Percentiles rank a stretch among this genome's conserved stretches.
phyloP scores from a whole-genome alignment of 108 stramenopile genomes.

The Cyclotella baltica region DNA sequence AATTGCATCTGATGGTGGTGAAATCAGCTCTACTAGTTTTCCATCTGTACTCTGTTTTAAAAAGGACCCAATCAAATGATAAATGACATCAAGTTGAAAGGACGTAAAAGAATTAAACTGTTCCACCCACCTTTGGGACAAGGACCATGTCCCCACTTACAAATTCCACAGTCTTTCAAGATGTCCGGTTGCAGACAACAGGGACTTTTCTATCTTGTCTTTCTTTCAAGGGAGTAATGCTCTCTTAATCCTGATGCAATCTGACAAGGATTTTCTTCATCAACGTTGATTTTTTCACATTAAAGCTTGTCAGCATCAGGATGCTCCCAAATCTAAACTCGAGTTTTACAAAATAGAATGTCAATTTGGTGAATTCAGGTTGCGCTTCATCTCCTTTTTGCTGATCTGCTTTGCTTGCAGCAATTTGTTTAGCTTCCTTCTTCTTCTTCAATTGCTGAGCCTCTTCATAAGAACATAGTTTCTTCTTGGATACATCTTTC shows the following conservation, averaged over 20 bases:
- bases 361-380: conserved; percentile 92
- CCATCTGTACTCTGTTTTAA: conserved; percentile 64
- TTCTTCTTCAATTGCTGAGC: conserved; percentile 84
- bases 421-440: conserved; percentile 77
- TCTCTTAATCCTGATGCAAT: conserved; percentile 92
- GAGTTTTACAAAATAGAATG: conserved; percentile 36
- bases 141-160: conserved; percentile 90
- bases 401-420: conserved; percentile 61
- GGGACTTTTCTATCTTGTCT: no score
- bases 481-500: conserved; percentile 70
- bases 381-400: conserved; percentile 54
- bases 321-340: conserved; percentile 89
- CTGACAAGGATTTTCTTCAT: conserved; percentile 81
- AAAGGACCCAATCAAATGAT: not conserved
- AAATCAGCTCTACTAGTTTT: conserved; percentile 77
- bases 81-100: not conserved
- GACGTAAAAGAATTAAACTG: not conserved
- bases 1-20: conserved; percentile 77
- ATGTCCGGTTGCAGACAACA: conserved; percentile 94
- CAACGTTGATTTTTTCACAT: conserved; percentile 93
- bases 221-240: conserved; percentile 82
- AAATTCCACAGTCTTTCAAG: conserved; percentile 89
- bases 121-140: conserved; percentile 69
- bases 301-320: conserved; percentile 91
- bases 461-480: conserved; percentile 78